Percentiles rank a stretch among this genome's conserved stretches.
phyloP scores from a whole-genome alignment of 345 rosid genomes.

The Chamaenerion angustifolium region DNA sequence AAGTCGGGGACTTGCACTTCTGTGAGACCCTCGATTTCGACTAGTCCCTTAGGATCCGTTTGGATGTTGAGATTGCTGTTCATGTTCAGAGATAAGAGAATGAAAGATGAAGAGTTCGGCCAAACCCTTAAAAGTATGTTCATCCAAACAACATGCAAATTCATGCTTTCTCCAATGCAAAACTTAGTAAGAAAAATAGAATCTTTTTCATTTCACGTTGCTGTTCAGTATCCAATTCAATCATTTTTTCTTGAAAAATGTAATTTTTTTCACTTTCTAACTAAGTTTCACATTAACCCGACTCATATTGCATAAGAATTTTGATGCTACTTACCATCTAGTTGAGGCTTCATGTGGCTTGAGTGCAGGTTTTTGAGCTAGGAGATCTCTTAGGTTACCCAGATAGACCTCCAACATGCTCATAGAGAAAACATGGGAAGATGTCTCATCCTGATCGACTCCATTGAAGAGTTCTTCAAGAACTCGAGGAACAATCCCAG shows the following conservation, averaged over 20 bases:
- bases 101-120: not conserved
- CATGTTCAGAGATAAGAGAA: constrained; percentile 14
- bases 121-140: too few relatives aligned
- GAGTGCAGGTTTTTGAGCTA: constrained; percentile 39
- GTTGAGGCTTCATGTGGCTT: constrained; percentile 25
- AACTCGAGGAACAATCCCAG: constrained; percentile 69
- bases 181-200: too few relatives aligned
- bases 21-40: constrained; percentile 78
- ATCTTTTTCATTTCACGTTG: too few relatives aligned
- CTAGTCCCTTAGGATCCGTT: constrained; percentile 65
- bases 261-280: too few relatives aligned
- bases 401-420: constrained; percentile 95
- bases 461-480: constrained; percentile 50
- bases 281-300: too few relatives aligned
- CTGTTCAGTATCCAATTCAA: too few relatives aligned
- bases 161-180: too few relatives aligned
- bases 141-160: too few relatives aligned
- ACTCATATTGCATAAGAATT: too few relatives aligned
- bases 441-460: constrained; percentile 28
- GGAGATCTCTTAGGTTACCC: constrained; percentile 70
- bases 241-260: too few relatives aligned
- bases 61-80: constrained; percentile 81
- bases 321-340: constrained; percentile 27
- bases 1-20: constrained; percentile 50
- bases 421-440: constrained; percentile 49